A percentile compares a stretch with the other conserved stretches of the same genome.
Conservation (phyloP, 2,329 filamentous ascomycete genomes). For the Aspergillus sp. region DNA sequence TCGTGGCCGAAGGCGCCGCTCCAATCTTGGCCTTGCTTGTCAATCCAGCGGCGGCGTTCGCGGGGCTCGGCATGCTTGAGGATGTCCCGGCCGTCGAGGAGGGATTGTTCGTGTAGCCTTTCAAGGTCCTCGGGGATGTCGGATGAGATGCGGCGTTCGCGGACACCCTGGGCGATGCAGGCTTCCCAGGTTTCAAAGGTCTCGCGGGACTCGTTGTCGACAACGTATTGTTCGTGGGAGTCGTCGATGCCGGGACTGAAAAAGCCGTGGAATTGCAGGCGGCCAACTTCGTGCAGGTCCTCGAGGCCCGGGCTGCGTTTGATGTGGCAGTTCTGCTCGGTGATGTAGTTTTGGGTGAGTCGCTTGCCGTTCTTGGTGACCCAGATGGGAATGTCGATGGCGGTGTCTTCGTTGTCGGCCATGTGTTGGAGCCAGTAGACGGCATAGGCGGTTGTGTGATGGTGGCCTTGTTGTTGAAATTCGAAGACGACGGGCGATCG, state of each 20-base stretch:
- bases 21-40: constrained; percentile 82
- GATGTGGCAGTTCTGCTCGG: constrained; percentile 68
- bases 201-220: constrained; percentile 85
- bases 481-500: constrained; percentile 88
- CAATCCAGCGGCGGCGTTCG: constrained; percentile 74
- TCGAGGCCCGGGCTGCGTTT: constrained; percentile 69
- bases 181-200: constrained; percentile 95
- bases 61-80: constrained; percentile 68
- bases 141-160: constrained; percentile 67
- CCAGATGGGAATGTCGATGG: constrained; percentile 90
- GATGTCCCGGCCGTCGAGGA: constrained; percentile 78
- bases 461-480: constrained; percentile 70
- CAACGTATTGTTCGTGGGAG: constrained; percentile 78
- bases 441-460: constrained; percentile 72
- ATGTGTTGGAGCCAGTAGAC: constrained; percentile 85
- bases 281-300: constrained; percentile 76
- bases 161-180: constrained; percentile 83
- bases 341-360: constrained; percentile 90
- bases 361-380: constrained; percentile 72
- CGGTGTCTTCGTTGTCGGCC: constrained; percentile 73
- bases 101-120: constrained; percentile 76
- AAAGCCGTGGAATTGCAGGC: constrained; percentile 73
- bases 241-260: constrained; percentile 92
- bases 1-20: constrained; percentile 81
- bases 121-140: constrained; percentile 73